phyloP scores from a whole-genome alignment of 176 grass and related monocot genomes.

The Bothriochloa decipiens region DNA sequence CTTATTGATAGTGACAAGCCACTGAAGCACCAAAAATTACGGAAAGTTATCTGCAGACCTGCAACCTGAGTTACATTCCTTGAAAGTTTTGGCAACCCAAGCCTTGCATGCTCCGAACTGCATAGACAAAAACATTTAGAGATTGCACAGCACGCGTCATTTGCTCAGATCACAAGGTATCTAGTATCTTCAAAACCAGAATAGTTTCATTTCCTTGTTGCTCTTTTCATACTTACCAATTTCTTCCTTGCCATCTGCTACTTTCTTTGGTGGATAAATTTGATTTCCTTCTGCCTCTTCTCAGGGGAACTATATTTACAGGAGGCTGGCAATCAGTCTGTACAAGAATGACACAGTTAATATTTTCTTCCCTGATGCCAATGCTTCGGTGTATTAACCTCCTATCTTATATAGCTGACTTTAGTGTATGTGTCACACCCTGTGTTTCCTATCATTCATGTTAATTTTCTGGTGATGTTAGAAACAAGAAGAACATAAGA shows the following conservation, averaged over 20 bases:
- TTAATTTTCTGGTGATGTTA: not conserved
- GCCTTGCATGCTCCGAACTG: too few relatives aligned
- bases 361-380: not conserved
- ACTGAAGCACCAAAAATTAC: too few relatives aligned
- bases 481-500: not conserved
- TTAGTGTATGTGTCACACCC: not conserved
- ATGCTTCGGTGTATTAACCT: not conserved
- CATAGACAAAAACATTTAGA: not conserved
- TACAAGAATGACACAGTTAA: not conserved
- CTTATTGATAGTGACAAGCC: too few relatives aligned
- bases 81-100: not conserved
- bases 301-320: not conserved
- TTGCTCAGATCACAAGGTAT: not conserved
- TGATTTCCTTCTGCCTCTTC: not conserved
- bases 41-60: not conserved
- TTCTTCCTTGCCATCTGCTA: not conserved
- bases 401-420: not conserved
- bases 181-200: not conserved
- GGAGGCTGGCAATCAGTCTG: too few relatives aligned
- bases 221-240: not conserved
- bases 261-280: not conserved
- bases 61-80: not conserved
- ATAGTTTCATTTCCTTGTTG: not conserved
- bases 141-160: not conserved
- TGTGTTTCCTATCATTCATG: not conserved